Base-by-base conservation (phyloP, 345 rosid species). In the Eucalyptus cloeziana region DNA sequence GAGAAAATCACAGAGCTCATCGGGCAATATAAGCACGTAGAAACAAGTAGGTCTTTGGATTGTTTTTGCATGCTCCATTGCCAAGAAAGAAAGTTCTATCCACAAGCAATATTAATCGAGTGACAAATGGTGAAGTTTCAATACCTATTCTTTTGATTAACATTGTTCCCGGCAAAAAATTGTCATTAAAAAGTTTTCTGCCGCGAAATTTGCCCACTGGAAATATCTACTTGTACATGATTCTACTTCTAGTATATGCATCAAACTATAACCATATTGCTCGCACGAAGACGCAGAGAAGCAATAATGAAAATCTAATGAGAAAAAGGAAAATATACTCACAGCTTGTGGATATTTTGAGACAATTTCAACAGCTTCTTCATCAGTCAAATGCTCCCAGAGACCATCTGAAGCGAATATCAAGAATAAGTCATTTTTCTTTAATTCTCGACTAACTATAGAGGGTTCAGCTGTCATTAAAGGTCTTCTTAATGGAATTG, bases 371-470 rank as follows among this genome's bases (percentile, higher is more conserved):
- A 89, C 90, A 4, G 90, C 88, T 54, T 52, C 45, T 86, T 89
- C 86, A 52, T 89, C 90, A n/a, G 86, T 69, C 50, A 89, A 76
- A 25, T 89, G 90, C 90, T 89, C 90, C 90, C 90, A 89, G 31
- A 89, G 86, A 85, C 90, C 90, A 76, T 89, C 90, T 25, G 90
- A 89, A 40, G 90, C 90, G 51, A 89, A 89, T 89, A 89, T 86
- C 9, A 89, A 25, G 86, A 89, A 89, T 43, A 89, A 50, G 51
- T 89, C 90, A 16, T 86, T 44, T 45, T 86, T 88, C 64, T 89
- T 86, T 24, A 89, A 79, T 76, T 89, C 67, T 47, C 90, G 88
- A n/a, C 49, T 86, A 47, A 86, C 37, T 71, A 89, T 86, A 30
- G 88, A 86, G 51, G 90, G 90, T 1, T 89, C 90, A 10, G 90